These are phyloP conservation scores for Trifolium repens DNA, from an alignment of 306 rosid genomes.

Conservation along the genomic window DNA sequence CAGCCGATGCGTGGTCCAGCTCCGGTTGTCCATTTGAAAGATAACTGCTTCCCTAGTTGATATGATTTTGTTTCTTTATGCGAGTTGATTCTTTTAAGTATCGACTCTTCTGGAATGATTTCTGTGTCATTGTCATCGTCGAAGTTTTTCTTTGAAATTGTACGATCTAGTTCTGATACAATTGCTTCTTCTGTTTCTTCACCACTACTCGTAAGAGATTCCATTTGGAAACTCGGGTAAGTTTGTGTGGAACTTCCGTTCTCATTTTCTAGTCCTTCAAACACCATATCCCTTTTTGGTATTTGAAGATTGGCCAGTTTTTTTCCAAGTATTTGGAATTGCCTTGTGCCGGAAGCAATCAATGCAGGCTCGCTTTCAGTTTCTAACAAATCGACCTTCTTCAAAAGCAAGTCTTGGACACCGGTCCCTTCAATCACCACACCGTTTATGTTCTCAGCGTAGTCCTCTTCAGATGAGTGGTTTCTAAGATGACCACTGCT, in stretches of 20 bases:
- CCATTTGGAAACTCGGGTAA: conserved; percentile 26
- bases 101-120: conserved; percentile 66
- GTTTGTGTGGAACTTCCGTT: conserved; percentile 29
- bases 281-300: conserved; percentile 48
- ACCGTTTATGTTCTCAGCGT: conserved; percentile 52
- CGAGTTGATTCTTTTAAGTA: conserved; percentile 77
- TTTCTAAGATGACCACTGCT: conserved; percentile 65
- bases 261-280: conserved; percentile 49
- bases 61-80: conserved; percentile 76
- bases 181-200: conserved; percentile 39
- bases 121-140: conserved; percentile 53
- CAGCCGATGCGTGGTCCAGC: conserved; percentile 98
- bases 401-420: conserved; percentile 40
- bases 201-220: conserved; percentile 37
- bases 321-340: conserved; percentile 40
- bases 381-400: conserved; percentile 45
- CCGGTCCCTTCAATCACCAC: conserved; percentile 51
- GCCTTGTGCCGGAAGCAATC: conserved; percentile 45
- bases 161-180: conserved; percentile 39
- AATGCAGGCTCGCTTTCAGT: conserved; percentile 36
- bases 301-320: conserved; percentile 61
- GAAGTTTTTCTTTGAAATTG: conserved; percentile 39
- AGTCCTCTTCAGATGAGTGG: conserved; percentile 82
- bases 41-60: conserved; percentile 87
- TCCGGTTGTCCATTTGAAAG: conserved; percentile 98